Evolutionary conservation across 768 basidiomycete species (phyloP).

Genomic region (Holtermanniella nyarrowii): DNA sequence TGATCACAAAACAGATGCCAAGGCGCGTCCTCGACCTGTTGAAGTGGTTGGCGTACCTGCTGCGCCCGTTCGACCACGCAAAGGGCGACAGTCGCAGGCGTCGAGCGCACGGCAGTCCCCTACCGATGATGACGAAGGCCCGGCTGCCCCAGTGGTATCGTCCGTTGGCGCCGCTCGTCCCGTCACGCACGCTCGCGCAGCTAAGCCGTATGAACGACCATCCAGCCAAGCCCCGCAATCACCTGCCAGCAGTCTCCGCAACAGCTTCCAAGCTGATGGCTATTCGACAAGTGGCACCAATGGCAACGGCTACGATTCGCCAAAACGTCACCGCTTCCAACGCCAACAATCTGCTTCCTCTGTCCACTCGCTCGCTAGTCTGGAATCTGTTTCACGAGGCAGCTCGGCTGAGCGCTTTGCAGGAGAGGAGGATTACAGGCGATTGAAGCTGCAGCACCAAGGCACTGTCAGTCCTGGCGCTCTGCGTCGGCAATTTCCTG

Average conservation of each 20-base stretch:
- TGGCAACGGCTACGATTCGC: neutral
- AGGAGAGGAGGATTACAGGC: neutral
- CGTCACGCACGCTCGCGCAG: slow-evolving; percentile 18
- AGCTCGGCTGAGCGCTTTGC: neutral
- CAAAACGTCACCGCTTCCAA: slow-evolving; percentile 6
- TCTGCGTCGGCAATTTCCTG: slow-evolving; percentile 18
- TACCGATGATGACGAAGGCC: slow-evolving; percentile 23
- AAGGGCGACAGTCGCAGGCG: slow-evolving; percentile 22
- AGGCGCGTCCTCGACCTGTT: slow-evolving; percentile 13
- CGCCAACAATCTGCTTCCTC: slow-evolving; percentile 18
- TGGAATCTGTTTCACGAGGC: neutral
- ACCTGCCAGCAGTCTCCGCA: slow-evolving; percentile 6
- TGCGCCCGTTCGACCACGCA: slow-evolving; percentile 14
- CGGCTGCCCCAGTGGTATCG: slow-evolving; percentile 28
- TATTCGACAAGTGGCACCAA: neutral
- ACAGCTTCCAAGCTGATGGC: neutral
- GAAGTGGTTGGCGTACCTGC: slow-evolving; percentile 8
- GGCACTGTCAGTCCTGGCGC: slow-evolving; percentile 27
- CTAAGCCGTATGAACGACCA: slow-evolving; percentile 32
- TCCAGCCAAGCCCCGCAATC: slow-evolving; percentile 10
- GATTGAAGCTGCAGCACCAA: neutral
- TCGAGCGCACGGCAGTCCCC: slow-evolving; percentile 26
- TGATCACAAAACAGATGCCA: slow-evolving; percentile 74
- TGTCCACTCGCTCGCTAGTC: slow-evolving; percentile 5
- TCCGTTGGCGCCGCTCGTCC: slow-evolving; percentile 30